Percentiles rank a stretch among this genome's conserved stretches.
phyloP scores from a whole-genome alignment of 2,329 filamentous ascomycete species.

The Penicillium digitatum region DNA sequence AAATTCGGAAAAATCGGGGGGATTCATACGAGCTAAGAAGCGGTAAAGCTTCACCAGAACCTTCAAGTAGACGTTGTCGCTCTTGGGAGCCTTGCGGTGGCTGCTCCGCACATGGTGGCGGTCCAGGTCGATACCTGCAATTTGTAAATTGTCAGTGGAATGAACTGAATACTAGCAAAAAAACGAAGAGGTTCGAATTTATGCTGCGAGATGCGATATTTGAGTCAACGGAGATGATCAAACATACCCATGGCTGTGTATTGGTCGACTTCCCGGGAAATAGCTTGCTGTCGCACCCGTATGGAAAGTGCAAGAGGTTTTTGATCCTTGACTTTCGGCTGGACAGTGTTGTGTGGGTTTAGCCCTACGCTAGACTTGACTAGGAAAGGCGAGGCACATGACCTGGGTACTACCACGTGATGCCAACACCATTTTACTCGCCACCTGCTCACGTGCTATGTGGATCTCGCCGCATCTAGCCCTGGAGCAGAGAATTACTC shows the following conservation, averaged over 20 bases:
- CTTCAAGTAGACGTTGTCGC: slow-evolving; percentile 96
- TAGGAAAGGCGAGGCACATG: slow-evolving; percentile 15
- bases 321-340: slow-evolving; percentile 40
- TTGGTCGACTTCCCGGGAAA: slow-evolving; percentile 39
- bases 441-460: background rate
- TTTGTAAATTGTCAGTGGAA: slow-evolving; percentile 16
- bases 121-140: slow-evolving; percentile 55
- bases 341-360: slow-evolving; percentile 43
- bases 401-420: background rate
- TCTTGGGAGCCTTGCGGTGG: slow-evolving; percentile 95
- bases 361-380: slow-evolving; percentile 42
- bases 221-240: background rate
- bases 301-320: slow-evolving; percentile 38
- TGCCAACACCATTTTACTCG: background rate
- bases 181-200: background rate
- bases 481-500: background rate
- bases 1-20: slow-evolving; percentile 13
- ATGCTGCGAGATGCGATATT: background rate
- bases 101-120: slow-evolving; percentile 60
- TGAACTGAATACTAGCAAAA: background rate
- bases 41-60: slow-evolving; percentile 97
- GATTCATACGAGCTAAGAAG: slow-evolving; percentile 77
- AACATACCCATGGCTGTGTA: slow-evolving; percentile 46
- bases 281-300: slow-evolving; percentile 42
- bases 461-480: background rate